phyloP scores from a whole-genome alignment of 805 yeast species.

The Danielia reshetovae region DNA sequence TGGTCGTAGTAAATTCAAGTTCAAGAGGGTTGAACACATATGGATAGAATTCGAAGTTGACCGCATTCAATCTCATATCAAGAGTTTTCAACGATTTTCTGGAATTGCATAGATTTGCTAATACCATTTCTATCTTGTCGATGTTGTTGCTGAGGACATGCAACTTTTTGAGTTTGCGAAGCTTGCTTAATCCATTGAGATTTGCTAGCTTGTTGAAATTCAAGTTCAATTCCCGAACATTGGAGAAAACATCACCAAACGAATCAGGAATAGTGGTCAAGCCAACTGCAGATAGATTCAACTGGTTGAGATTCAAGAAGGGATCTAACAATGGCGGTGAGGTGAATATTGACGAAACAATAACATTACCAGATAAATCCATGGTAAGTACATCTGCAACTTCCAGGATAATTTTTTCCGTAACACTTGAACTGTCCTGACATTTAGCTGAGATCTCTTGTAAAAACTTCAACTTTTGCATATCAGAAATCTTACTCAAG shows the following conservation, averaged over 20 bases:
- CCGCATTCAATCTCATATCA: conserved; percentile 49
- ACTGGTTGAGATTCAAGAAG: conserved; percentile 34
- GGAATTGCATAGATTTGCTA: conserved; percentile 27
- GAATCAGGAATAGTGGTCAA: conserved; percentile 34
- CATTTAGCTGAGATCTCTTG: conserved; percentile 44
- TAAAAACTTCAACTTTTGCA: conserved; percentile 27
- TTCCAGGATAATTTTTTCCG: conserved; percentile 18
- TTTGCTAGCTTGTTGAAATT: conserved; percentile 45
- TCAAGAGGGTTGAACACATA: conserved; percentile 49
- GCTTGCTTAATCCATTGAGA: conserved; percentile 27
- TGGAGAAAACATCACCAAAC: conserved; percentile 41
- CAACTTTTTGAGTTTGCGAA: conserved; percentile 35
- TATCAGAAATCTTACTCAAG: conserved; percentile 20
- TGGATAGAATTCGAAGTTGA: conserved; percentile 47
- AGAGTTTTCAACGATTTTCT: conserved; percentile 34
- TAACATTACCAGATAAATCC: conserved; percentile 39
- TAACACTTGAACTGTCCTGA: conserved; percentile 18
- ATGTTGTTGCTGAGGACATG: conserved; percentile 45
- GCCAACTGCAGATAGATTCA: conserved; percentile 47
- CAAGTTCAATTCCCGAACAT: conserved; percentile 44
- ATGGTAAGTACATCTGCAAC: conserved; percentile 26
- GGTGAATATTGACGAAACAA: not conserved
- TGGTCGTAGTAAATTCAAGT: conserved; percentile 15
- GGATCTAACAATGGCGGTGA: conserved; percentile 5
- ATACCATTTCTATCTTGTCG: conserved; percentile 26